These are phyloP conservation scores for Neospermospora avenae DNA, from an alignment of 2,329 filamentous ascomycete species.

Conservation along the genomic window DNA sequence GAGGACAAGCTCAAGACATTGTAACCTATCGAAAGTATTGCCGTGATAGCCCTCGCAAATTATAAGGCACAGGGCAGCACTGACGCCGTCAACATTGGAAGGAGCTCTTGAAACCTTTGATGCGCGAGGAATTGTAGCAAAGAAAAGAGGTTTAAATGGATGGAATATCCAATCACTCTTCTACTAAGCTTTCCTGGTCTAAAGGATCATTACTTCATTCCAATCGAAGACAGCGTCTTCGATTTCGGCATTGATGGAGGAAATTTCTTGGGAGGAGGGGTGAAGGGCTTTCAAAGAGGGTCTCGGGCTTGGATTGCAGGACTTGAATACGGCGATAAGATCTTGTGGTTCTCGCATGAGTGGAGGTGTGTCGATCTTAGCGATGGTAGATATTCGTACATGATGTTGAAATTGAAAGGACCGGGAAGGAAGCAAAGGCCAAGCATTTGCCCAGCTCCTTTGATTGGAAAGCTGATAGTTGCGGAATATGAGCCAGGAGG, in stretches of 20 bases:
- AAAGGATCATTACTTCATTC: slow-evolving; percentile 17
- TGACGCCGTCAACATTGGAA: slow-evolving; percentile 20
- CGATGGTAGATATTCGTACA: slow-evolving; percentile 7
- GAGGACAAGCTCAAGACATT: not conserved
- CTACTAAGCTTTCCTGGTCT: slow-evolving; percentile 19
- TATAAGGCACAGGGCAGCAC: slow-evolving; percentile 9
- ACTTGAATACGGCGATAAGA: slow-evolving; percentile 25
- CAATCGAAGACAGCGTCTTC: slow-evolving; percentile 21
- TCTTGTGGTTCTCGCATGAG: slow-evolving; percentile 19
- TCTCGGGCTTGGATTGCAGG: slow-evolving; percentile 27
- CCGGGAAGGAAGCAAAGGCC: slow-evolving; percentile 10
- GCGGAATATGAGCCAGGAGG: slow-evolving; percentile 28
- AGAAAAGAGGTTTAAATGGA: slow-evolving; percentile 12
- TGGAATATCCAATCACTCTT: slow-evolving; percentile 17
- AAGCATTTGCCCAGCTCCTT: slow-evolving; percentile 25
- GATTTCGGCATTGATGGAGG: slow-evolving; percentile 28
- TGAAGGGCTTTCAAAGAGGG: slow-evolving; percentile 20
- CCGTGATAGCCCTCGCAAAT: slow-evolving; percentile 17
- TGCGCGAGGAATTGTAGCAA: slow-evolving; percentile 15
- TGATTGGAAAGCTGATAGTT: slow-evolving; percentile 25
- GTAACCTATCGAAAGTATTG: slow-evolving; percentile 22
- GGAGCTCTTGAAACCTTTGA: slow-evolving; percentile 13
- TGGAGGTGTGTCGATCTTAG: slow-evolving; percentile 26
- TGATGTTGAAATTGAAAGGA: slow-evolving; percentile 23
- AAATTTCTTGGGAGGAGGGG: slow-evolving; percentile 20